phyloP scores from a whole-genome alignment of 768 basidiomycete species.

The Amanita thiersii region DNA sequence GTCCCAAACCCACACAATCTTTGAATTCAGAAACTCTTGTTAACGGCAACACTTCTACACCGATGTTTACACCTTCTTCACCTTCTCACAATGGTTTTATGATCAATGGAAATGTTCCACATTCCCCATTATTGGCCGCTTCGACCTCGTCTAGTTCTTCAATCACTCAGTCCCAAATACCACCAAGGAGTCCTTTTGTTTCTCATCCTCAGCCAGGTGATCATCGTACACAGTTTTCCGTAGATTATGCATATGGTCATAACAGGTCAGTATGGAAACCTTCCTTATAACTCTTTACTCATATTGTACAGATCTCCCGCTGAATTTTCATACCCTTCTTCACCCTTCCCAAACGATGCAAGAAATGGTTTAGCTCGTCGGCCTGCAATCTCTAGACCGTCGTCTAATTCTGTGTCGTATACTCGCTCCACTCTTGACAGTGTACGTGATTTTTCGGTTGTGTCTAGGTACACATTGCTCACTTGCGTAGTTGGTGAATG shows the following conservation, averaged over 20 bases:
- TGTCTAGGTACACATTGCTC: background rate
- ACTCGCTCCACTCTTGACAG: conserved; percentile 41
- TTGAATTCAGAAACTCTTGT: background rate
- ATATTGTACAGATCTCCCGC: conserved; percentile 27
- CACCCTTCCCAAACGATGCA: conserved; percentile 16
- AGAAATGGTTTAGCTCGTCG: conserved; percentile 24
- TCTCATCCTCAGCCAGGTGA: conserved; percentile 9
- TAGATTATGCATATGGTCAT: conserved; percentile 3
- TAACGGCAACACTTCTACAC: background rate
- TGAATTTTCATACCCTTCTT: conserved; percentile 26
- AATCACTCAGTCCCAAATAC: background rate
- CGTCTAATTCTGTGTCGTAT: conserved; percentile 35
- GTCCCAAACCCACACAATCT: conserved; percentile 15
- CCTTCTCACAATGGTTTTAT: background rate
- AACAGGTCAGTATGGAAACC: conserved; percentile 8
- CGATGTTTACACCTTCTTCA: background rate
- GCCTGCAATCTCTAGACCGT: conserved; percentile 32
- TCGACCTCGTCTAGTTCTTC: conserved; percentile 3
- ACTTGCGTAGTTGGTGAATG: background rate
- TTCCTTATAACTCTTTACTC: background rate
- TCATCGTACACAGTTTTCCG: conserved; percentile 9
- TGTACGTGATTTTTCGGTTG: conserved; percentile 23
- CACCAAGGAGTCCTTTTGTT: conserved; percentile 17
- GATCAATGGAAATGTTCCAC: conserved; percentile 11
- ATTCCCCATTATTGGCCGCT: conserved; percentile 10